Conservation (phyloP, 2,329 filamentous ascomycete species). For the Coleophoma cylindrospora region DNA sequence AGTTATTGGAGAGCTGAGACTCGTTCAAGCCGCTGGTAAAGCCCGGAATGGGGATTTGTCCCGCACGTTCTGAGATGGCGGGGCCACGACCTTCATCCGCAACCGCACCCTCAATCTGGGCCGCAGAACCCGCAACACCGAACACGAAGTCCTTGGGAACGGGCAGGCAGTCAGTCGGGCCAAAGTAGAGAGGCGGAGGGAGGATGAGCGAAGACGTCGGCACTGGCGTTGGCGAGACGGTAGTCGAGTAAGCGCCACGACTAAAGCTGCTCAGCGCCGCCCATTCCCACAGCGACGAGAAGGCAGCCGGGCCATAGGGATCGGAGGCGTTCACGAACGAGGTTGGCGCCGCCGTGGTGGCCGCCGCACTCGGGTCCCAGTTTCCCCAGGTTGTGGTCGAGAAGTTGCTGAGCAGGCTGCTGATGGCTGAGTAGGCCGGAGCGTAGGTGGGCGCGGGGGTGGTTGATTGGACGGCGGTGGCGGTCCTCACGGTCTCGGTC, state of each 20-base stretch:
- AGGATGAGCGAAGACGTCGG: constrained; percentile 48
- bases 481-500: constrained; percentile 32
- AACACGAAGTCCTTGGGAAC: constrained; percentile 41
- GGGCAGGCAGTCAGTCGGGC: constrained; percentile 23
- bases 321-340: constrained; percentile 15
- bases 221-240: constrained; percentile 48
- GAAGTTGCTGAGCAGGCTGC: constrained; percentile 27
- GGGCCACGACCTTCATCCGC: constrained; percentile 35
- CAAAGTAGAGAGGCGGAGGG: constrained; percentile 32
- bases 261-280: constrained; percentile 31
- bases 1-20: constrained; percentile 15
- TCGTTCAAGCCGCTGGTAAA: constrained; percentile 27
- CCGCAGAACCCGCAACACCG: constrained; percentile 41
- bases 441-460: constrained; percentile 26
- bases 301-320: constrained; percentile 33
- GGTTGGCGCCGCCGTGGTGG: constrained; percentile 21
- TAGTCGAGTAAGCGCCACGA: constrained; percentile 34
- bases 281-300: constrained; percentile 30
- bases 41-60: constrained; percentile 30
- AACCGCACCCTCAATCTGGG: constrained; percentile 39
- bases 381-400: constrained; percentile 36
- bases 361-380: constrained; percentile 31
- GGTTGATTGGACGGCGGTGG: constrained; percentile 28
- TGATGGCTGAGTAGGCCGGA: constrained; percentile 28
- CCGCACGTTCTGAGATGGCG: constrained; percentile 30